Evolutionary conservation across 768 basidiomycete genomes (phyloP).

Genomic region (Botryobasidium botryosum): DNA sequence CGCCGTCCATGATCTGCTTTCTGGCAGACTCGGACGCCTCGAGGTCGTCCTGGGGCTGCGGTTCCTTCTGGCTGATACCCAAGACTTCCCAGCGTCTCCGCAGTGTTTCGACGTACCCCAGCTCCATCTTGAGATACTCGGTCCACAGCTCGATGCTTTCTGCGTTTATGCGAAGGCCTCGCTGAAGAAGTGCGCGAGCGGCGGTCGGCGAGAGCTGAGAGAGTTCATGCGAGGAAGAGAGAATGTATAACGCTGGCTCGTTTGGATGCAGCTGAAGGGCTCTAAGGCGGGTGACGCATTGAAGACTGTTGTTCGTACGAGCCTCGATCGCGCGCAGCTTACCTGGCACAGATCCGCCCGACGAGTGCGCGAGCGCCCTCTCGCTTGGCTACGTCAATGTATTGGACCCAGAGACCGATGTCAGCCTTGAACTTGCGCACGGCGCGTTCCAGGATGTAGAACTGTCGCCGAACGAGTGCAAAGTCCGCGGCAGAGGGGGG

Average conservation of each 20-base stretch:
- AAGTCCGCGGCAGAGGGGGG: constrained; percentile 65
- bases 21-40: constrained; percentile 43
- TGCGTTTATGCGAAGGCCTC: constrained; percentile 64
- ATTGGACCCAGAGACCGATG: constrained; percentile 75
- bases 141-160: constrained; percentile 66
- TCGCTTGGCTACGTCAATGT: constrained; percentile 67
- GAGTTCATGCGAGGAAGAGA: constrained; percentile 73
- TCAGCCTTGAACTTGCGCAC: constrained; percentile 79
- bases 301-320: neutral
- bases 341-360: constrained; percentile 70
- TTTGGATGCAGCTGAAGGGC: constrained; percentile 80
- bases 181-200: constrained; percentile 67
- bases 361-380: constrained; percentile 67
- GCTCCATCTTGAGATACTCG: constrained; percentile 83
- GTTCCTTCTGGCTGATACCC: constrained; percentile 12
- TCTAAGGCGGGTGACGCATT: constrained; percentile 23
- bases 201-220: constrained; percentile 54
- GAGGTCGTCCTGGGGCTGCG: too few relatives aligned
- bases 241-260: constrained; percentile 58
- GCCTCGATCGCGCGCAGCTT: neutral
- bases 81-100: constrained; percentile 13
- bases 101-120: constrained; percentile 68
- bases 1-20: constrained; percentile 55
- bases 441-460: constrained; percentile 83
- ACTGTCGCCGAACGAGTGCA: constrained; percentile 67